These are phyloP conservation scores for Diaporthe ilicicola DNA, from an alignment of 2,329 filamentous ascomycete species.

Conservation along the genomic window DNA sequence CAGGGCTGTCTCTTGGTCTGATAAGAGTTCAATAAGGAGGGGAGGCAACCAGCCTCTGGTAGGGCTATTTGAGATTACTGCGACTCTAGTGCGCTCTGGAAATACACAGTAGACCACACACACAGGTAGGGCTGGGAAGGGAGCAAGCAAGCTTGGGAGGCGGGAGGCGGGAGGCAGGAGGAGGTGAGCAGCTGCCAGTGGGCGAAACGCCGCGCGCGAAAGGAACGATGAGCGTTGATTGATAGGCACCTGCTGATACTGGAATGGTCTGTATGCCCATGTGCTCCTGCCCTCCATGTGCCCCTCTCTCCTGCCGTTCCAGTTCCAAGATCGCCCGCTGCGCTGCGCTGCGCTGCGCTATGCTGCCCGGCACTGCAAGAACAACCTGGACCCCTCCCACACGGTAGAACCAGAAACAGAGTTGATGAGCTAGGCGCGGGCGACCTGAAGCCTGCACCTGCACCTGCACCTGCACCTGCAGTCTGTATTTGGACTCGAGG, in stretches of 20 bases:
- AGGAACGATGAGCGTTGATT: background rate
- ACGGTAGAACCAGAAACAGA: background rate
- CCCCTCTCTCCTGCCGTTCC: background rate
- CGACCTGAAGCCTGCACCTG: background rate
- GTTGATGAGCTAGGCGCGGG: background rate
- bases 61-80: too few species aligned
- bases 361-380: background rate
- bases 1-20: background rate
- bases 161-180: too few species aligned
- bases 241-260: background rate
- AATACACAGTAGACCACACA: background rate
- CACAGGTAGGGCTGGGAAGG: background rate
- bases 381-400: background rate
- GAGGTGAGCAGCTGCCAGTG: background rate
- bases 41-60: background rate
- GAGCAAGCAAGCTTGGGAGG: too few species aligned
- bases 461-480: too few species aligned
- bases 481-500: background rate
- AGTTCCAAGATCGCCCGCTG: background rate
- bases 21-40: background rate
- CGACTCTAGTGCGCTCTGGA: too few species aligned
- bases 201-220: constrained; percentile 9
- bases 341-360: background rate
- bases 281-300: background rate
- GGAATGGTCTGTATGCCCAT: background rate